Evolutionary conservation across 1,284 basidiomycete genomes (phyloP), one percentile per base, ranked within the genome.

Genomic region (Cutaneotrichosporon sp.): DNA sequence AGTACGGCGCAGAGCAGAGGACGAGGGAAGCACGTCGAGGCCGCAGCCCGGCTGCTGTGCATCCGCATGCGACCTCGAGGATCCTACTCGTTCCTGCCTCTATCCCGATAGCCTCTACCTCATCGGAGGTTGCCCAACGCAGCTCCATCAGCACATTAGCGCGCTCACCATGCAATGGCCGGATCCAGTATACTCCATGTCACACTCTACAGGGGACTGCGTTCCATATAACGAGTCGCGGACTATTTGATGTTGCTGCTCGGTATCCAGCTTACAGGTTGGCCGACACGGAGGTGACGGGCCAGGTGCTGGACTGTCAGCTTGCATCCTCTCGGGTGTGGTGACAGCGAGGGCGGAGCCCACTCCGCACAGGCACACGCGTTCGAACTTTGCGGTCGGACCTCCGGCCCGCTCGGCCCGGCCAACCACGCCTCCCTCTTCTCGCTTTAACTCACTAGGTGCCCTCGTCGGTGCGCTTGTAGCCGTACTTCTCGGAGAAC

Each of bases 401-500:
- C 34, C 11, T 13, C 34, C 34, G 34, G 13, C 34, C 34, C 34
- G 38, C 38, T 18, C 38, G 38, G 38, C 18, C 38, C 4, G 16
- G 38, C 8, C 27, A 20, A 1, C 49, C 47, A n/a, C 25, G 6
- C 29, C 25, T 18, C 14, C 6, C 27, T 11, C 14, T 10, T 4
- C 10, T 34, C 24, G n/a, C 52, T 25, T 8, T 11, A n/a, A 43
- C 53, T 54, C 18, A 54, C 53, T 83, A 94, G 90, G 93, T 92
- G 67, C 84, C 85, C 31, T 83, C 81, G 54, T 80, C 79, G 46
- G 84, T 79, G 52, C 93, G 86, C 80, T 84, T 89, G 84, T 86
- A 97, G 16, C 91, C 92, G 73, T 87, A 89, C 76, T 87, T 87
- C 59, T 67, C 70, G 66, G 90, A 87, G 78, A 93, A 97, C 1